A percentile compares a stretch with the other conserved stretches of the same genome.
Conservation (phyloP, 768 basidiomycete genomes). For the Termitomyces eurrhizus region DNA sequence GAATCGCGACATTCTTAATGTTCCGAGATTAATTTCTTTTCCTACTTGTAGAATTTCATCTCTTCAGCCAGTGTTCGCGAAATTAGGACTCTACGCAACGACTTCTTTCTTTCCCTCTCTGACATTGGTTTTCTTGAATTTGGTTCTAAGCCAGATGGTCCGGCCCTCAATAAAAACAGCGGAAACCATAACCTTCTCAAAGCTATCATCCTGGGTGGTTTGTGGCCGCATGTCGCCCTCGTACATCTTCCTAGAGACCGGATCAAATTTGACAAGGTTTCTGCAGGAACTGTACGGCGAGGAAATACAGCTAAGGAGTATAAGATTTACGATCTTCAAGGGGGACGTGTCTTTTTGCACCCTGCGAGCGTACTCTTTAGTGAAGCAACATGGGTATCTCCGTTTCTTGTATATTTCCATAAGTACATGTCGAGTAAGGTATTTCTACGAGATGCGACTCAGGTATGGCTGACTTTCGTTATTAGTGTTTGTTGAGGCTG, state of each 20-base stretch:
- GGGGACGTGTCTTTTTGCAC: constrained; percentile 73
- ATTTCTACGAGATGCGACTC: constrained; percentile 83
- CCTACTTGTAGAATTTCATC: constrained; percentile 68
- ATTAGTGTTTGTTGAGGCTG: not conserved
- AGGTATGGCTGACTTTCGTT: constrained; percentile 44
- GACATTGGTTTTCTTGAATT: constrained; percentile 67
- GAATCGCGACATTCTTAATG: not conserved
- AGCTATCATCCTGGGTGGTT: constrained; percentile 77
- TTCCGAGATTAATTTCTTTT: not conserved
- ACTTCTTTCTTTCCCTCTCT: constrained; percentile 67
- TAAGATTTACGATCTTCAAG: constrained; percentile 71
- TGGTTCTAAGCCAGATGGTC: constrained; percentile 38
- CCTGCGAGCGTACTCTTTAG: constrained; percentile 79
- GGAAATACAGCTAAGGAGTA: constrained; percentile 84
- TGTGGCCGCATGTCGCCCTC: constrained; percentile 81
- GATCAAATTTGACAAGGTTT: constrained; percentile 84
- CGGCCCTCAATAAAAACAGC: constrained; percentile 61
- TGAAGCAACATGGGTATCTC: constrained; percentile 66
- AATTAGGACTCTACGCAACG: constrained; percentile 70
- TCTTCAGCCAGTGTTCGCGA: constrained; percentile 71
- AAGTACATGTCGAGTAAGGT: constrained; percentile 81
- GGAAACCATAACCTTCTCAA: constrained; percentile 75
- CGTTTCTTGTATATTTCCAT: constrained; percentile 81
- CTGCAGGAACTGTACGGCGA: constrained; percentile 78
- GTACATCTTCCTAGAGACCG: constrained; percentile 67